These are phyloP conservation scores for Penicillium goetzii DNA, from an alignment of 495 filamentous ascomycete species.

Conservation along the genomic window DNA sequence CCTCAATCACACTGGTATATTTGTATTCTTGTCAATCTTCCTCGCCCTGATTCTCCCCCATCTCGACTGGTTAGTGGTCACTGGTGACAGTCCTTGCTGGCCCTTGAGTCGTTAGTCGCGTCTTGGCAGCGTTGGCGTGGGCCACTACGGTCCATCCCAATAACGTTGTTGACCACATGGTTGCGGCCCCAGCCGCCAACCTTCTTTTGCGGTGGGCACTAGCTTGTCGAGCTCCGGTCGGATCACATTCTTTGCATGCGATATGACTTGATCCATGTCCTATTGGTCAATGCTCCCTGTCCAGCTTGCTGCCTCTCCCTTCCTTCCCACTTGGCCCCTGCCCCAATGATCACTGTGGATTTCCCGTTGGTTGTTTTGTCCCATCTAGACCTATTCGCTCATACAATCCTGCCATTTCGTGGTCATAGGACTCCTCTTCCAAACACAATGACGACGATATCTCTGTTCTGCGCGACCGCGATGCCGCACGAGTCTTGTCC, in stretches of 20 bases:
- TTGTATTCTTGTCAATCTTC: neutral
- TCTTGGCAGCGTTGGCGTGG: neutral
- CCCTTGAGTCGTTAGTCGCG: neutral
- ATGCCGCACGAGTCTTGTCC: conserved; percentile 43
- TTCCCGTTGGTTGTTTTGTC: neutral
- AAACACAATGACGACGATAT: conserved; percentile 21
- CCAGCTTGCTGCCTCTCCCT: neutral
- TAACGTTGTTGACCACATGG: neutral
- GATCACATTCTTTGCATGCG: neutral
- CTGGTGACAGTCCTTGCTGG: neutral
- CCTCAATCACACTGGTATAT: neutral
- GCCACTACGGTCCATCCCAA: neutral
- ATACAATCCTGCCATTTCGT: neutral
- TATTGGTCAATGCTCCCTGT: neutral
- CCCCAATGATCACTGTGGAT: neutral
- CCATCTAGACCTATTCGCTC: neutral
- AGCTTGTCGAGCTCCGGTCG: neutral
- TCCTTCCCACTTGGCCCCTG: neutral
- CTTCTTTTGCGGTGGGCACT: neutral
- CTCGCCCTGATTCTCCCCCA: neutral
- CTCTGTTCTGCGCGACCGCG: conserved; percentile 40
- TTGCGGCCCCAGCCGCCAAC: conserved; percentile 5
- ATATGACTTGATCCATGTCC: neutral
- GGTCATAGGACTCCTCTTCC: conserved; percentile 10
- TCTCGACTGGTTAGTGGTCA: neutral